phyloP scores from a whole-genome alignment of 2,329 filamentous ascomycete genomes.

The Colletotrichum australisinense region DNA sequence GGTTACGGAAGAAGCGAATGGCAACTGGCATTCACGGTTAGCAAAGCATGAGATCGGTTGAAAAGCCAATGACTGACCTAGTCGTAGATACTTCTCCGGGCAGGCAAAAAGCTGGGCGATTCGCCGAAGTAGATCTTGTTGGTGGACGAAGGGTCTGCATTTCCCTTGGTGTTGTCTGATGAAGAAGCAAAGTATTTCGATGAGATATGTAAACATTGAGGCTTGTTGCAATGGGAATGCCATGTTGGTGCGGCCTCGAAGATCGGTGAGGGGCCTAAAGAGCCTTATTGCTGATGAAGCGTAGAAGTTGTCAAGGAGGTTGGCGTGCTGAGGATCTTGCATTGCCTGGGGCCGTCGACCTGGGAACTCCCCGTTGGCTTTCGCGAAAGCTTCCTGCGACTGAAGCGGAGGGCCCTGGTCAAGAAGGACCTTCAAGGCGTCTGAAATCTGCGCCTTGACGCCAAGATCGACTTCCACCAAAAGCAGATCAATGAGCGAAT shows the following conservation, averaged over 20 bases:
- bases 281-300: slow-evolving; percentile 86
- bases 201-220: slow-evolving; percentile 89
- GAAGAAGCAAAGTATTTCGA: slow-evolving; percentile 95
- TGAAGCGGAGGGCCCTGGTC: slow-evolving; percentile 71
- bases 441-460: slow-evolving; percentile 94
- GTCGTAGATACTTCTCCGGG: slow-evolving; percentile 90
- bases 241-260: slow-evolving; percentile 77
- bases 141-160: slow-evolving; percentile 88
- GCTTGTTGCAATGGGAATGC: slow-evolving; percentile 85
- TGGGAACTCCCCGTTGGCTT: slow-evolving; percentile 76
- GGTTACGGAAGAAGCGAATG: slow-evolving; percentile 91
- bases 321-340: slow-evolving; percentile 80
- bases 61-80: slow-evolving; percentile 70
- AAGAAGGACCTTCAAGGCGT: slow-evolving; percentile 92
- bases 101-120: slow-evolving; percentile 85
- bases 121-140: slow-evolving; percentile 80
- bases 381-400: slow-evolving; percentile 68
- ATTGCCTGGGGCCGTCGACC: slow-evolving; percentile 66
- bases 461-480: slow-evolving; percentile 92
- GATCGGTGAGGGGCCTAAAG: slow-evolving; percentile 86
- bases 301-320: slow-evolving; percentile 90
- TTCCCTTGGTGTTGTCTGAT: slow-evolving; percentile 88
- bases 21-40: slow-evolving; percentile 66
- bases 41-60: not conserved
- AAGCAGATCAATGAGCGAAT: slow-evolving; percentile 91